A percentile compares a stretch with the other conserved stretches of the same genome.
Conservation (phyloP, 495 filamentous ascomycete genomes). For the Penicillium verhagenii region DNA sequence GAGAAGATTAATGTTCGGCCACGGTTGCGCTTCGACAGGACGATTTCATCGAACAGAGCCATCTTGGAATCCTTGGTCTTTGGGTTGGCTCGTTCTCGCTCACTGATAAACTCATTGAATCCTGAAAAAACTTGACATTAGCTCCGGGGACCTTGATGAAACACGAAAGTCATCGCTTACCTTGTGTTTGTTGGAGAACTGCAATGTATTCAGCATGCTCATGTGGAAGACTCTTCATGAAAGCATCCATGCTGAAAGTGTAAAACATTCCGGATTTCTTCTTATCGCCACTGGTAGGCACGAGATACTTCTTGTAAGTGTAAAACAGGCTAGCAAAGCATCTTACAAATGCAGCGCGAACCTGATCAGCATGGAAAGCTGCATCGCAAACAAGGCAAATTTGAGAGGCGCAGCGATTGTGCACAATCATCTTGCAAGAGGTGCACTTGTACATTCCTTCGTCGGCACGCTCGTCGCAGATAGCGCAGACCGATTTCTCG, state of each 20-base stretch:
- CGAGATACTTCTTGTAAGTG: constrained; percentile 86
- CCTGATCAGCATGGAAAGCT: constrained; percentile 86
- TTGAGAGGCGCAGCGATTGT: constrained; percentile 76
- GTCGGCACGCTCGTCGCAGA: constrained; percentile 88
- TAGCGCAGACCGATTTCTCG: constrained; percentile 66
- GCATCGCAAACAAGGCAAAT: constrained; percentile 85
- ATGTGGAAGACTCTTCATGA: constrained; percentile 82
- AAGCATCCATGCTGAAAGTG: constrained; percentile 91
- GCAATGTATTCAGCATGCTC: constrained; percentile 87
- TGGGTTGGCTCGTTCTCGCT: constrained; percentile 62
- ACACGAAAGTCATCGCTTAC: constrained; percentile 51
- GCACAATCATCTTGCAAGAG: constrained; percentile 72
- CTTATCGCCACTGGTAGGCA: constrained; percentile 73
- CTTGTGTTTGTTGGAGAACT: constrained; percentile 91
- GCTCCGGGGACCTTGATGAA: background rate
- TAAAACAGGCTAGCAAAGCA: constrained; percentile 94
- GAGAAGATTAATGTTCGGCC: constrained; percentile 59
- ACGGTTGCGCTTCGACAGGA: constrained; percentile 89
- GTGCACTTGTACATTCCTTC: constrained; percentile 86
- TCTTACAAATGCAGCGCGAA: constrained; percentile 89
- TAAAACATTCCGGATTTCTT: constrained; percentile 86
- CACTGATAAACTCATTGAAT: constrained; percentile 96
- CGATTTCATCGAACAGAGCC: constrained; percentile 92
- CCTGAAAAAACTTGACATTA: constrained; percentile 42
- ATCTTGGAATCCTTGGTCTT: constrained; percentile 63